Evolutionary conservation across 495 filamentous ascomycete species (phyloP), one percentile per base, ranked within the genome.

Genomic region (Tuber umbilicatum): DNA sequence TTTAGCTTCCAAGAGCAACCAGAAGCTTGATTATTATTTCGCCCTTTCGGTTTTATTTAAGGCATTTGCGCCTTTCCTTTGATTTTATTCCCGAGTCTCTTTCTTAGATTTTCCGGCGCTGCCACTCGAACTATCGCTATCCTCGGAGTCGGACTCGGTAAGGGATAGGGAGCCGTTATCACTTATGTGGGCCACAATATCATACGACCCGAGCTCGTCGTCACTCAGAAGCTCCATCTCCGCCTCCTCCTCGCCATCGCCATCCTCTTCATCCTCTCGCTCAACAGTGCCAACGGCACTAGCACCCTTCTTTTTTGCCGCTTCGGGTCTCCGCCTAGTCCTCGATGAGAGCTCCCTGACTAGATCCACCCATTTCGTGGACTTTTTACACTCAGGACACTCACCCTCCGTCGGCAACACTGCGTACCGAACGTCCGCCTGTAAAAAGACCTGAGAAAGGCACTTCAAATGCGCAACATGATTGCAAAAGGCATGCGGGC

Each of bases 271-370:
- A 39, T 82, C 78, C 38, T 75, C 80, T 19, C 43, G 71, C 68
- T 67, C 78, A 68, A 69, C 78, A 50, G 67, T 74, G 17, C 71
- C 64, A 19, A 35, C 27, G 4, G 55, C 27, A 35, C 55, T 19
- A 64, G 16, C 31, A 64, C 27, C 14, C 40, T 78, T 78, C 64
- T 75, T 78, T 69, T 40, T 75, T 38, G 16, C 76, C 55, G 67
- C 71, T 71, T 68, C 73, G 7, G 73, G n/a, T 69, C 70, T 81
- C 74, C 71, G 79, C 73, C 64, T 80, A 71, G 75, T 83, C 73
- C 80, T 70, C 31, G 97, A 83, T 70, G 86, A 94, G 74, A 94
- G 83, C 81, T 97, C 94, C 80, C 90, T 93, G 82, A 94, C 91
- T 78, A 97, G 87, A 69, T 91, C 86, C 0, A 88, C 85, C 95